Percentiles rank a stretch among this genome's conserved stretches.
These are phyloP conservation scores for Ajuga chamaepitys DNA, from an alignment of 257 asterid species.

Conservation along the genomic window DNA sequence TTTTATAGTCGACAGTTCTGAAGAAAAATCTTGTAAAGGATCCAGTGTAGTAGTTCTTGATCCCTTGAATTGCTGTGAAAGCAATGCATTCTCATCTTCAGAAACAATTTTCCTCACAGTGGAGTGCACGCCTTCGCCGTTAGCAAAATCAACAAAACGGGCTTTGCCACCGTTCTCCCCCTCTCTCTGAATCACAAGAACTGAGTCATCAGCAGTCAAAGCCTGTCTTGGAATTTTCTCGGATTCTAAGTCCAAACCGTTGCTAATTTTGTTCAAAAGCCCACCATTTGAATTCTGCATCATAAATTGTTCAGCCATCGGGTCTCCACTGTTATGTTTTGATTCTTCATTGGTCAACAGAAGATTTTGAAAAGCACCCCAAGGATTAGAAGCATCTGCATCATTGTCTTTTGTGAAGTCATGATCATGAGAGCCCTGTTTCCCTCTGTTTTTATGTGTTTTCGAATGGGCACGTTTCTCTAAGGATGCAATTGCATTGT, in stretches of 20 bases:
- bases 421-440: slow-evolving; percentile 20
- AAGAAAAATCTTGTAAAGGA: slow-evolving; percentile 35
- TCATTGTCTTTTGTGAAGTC: slow-evolving; percentile 14
- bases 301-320: slow-evolving; percentile 35
- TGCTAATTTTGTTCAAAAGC: slow-evolving; percentile 18
- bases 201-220: slow-evolving; percentile 41
- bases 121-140: slow-evolving; percentile 35
- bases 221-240: slow-evolving; percentile 31
- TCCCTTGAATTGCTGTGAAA: slow-evolving; percentile 26
- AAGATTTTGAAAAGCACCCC: slow-evolving; percentile 75
- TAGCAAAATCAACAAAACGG: slow-evolving; percentile 32
- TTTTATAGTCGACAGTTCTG: slow-evolving; percentile 39
- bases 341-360: slow-evolving; percentile 55
- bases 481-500: slow-evolving; percentile 49
- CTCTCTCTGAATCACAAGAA: slow-evolving; percentile 33
- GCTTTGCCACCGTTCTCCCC: slow-evolving; percentile 26
- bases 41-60: slow-evolving; percentile 20
- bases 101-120: slow-evolving; percentile 35
- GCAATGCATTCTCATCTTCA: slow-evolving; percentile 33
- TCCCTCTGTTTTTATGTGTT: slow-evolving; percentile 30
- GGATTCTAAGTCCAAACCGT: slow-evolving; percentile 26
- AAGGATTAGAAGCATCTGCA: slow-evolving; percentile 28
- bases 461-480: slow-evolving; percentile 32
- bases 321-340: slow-evolving; percentile 20
- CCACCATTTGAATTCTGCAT: slow-evolving; percentile 28